A percentile compares a stretch with the other conserved stretches of the same genome.
Evolutionary conservation across 176 grass and related monocot species (phyloP).

Genomic region (Hordeum marinum): DNA sequence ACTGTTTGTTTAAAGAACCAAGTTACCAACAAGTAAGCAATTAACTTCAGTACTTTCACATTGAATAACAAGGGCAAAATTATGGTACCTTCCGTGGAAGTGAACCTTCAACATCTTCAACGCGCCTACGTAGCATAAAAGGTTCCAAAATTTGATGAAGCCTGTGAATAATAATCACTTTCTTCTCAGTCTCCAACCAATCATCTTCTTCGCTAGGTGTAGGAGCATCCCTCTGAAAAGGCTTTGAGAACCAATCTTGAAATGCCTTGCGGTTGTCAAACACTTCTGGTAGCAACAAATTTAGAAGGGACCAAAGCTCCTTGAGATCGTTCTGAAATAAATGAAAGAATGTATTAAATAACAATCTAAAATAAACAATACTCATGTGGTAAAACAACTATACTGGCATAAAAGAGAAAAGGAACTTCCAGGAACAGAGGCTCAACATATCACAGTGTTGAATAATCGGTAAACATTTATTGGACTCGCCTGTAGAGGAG

Average conservation of each 20-base stretch:
- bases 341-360: conserved; percentile 15
- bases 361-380: neutral
- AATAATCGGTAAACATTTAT: neutral
- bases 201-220: conserved; percentile 79
- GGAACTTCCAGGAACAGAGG: neutral
- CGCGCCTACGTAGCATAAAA: conserved; percentile 93
- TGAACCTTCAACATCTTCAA: conserved; percentile 99
- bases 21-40: neutral
- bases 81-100: conserved; percentile 79
- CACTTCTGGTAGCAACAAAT: conserved; percentile 95
- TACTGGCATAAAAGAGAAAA: neutral
- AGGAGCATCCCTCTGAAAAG: conserved; percentile 73
- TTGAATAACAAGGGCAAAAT: conserved; percentile 10
- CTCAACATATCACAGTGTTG: neutral
- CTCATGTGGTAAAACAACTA: neutral
- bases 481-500: conserved; percentile 79
- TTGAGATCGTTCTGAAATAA: conserved; percentile 93
- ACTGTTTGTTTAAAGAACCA: neutral
- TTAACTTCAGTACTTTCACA: neutral
- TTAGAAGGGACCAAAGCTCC: conserved; percentile 98
- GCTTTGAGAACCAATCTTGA: conserved; percentile 99
- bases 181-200: conserved; percentile 98
- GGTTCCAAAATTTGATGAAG: conserved; percentile 98
- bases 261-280: conserved; percentile 98
- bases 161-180: conserved; percentile 97